Conservation (phyloP, 2,329 filamentous ascomycete genomes). For the Camillea tinctor region DNA sequence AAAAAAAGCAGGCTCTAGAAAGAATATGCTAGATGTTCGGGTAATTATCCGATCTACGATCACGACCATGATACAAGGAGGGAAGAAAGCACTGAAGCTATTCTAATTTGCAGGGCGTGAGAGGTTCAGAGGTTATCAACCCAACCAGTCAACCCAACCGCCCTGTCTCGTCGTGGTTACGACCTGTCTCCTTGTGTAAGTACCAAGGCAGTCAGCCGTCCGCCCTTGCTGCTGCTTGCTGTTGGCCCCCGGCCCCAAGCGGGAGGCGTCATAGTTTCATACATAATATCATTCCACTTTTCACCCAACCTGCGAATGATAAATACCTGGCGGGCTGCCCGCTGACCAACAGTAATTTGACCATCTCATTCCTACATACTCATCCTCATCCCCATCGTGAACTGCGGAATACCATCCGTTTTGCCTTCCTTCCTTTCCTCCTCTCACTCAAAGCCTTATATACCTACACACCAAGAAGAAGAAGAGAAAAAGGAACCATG, state of each 20-base stretch:
- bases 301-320: not conserved
- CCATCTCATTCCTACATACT: not conserved
- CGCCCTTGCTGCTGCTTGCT: not conserved
- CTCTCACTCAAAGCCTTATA: not conserved
- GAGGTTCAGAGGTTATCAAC: not conserved
- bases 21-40: not conserved
- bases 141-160: not conserved
- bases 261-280: not conserved
- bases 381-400: not conserved
- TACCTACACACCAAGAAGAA: no score
- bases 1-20: not conserved
- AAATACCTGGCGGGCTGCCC: not conserved
- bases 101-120: not conserved
- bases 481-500: no score
- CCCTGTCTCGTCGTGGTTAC: not conserved
- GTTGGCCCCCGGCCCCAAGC: not conserved
- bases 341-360: not conserved
- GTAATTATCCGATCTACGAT: not conserved
- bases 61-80: not conserved
- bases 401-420: not conserved
- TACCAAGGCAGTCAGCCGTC: not conserved
- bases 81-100: not conserved
- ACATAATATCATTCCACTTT: not conserved
- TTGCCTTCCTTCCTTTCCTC: not conserved
- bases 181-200: no score